Evolutionary conservation across 2,329 filamentous ascomycete species (phyloP).

Genomic region (Phyllosticta paracitricarpa): DNA sequence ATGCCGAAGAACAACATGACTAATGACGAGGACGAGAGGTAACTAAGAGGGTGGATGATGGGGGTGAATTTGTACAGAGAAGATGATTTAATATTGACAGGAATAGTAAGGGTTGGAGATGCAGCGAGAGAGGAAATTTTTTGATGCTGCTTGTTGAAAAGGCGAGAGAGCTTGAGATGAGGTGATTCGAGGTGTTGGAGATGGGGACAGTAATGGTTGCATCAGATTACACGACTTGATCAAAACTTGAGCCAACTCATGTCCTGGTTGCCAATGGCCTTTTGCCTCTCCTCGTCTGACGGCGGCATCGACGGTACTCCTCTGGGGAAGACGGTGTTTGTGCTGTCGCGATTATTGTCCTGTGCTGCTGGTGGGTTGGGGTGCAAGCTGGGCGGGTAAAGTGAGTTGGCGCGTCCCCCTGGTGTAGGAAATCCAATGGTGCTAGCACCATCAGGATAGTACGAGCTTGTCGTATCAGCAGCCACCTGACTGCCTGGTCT

Average conservation of each 20-base stretch:
- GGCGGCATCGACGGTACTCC: conserved; percentile 18
- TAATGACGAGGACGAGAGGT: not conserved
- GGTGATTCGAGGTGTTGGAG: not conserved
- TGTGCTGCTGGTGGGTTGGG: conserved; percentile 8
- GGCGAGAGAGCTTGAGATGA: not conserved
- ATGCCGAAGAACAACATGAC: not conserved
- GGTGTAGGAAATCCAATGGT: conserved; percentile 21
- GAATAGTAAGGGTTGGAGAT: not conserved
- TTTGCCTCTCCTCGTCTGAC: conserved; percentile 22
- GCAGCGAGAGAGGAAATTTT: not conserved
- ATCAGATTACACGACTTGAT: not conserved
- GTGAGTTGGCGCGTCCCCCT: conserved; percentile 28
- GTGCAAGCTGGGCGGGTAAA: conserved; percentile 12
- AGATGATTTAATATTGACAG: not conserved
- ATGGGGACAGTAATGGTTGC: not conserved
- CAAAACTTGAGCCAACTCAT: conserved; percentile 71
- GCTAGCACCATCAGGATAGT: conserved; percentile 44
- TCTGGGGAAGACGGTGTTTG: conserved; percentile 27
- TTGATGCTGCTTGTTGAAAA: not conserved
- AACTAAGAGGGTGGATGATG: not conserved
- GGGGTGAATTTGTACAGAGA: not conserved
- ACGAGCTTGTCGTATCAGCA: conserved; percentile 46
- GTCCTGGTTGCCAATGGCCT: conserved; percentile 36
- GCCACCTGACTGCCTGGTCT: conserved; percentile 38
- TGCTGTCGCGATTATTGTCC: conserved; percentile 29